Evolutionary conservation across 306 rosid species (phyloP).

Genomic region (Alnus rubra): DNA sequence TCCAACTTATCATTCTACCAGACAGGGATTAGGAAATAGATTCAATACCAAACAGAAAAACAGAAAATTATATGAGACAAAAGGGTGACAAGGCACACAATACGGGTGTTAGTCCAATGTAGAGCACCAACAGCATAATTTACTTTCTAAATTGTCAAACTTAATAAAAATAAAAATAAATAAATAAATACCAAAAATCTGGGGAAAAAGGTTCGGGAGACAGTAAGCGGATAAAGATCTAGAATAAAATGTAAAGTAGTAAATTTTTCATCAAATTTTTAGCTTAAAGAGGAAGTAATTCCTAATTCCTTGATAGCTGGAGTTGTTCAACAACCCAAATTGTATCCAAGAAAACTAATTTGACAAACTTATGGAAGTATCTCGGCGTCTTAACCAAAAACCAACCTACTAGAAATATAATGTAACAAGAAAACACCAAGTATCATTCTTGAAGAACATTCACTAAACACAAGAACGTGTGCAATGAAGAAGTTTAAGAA

Average conservation of each 20-base stretch:
- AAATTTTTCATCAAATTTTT: slow-evolving; percentile 12
- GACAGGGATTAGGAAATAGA: slow-evolving; percentile 10
- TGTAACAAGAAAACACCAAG: slow-evolving; percentile 16
- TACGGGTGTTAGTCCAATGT: neutral
- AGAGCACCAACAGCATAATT: neutral
- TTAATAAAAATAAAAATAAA: neutral
- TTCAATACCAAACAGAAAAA: slow-evolving; percentile 17
- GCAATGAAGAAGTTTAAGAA: neutral
- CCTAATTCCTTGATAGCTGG: slow-evolving; percentile 24
- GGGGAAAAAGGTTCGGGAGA: neutral
- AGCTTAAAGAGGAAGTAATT: slow-evolving; percentile 17
- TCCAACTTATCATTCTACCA: slow-evolving; percentile 3
- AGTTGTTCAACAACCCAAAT: slow-evolving; percentile 50
- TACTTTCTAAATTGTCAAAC: neutral
- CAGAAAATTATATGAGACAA: slow-evolving; percentile 4
- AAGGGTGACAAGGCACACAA: neutral
- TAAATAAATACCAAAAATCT: neutral
- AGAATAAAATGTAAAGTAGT: neutral
- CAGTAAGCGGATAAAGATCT: neutral
- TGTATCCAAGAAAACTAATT: slow-evolving; percentile 10
- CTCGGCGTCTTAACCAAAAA: slow-evolving; percentile 39
- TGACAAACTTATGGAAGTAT: neutral
- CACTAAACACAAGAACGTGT: slow-evolving; percentile 36
- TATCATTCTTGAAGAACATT: slow-evolving; percentile 30
- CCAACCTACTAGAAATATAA: slow-evolving; percentile 23